Evolutionary conservation across 495 filamentous ascomycete species (phyloP).

Genomic region (Zalerion maritima): DNA sequence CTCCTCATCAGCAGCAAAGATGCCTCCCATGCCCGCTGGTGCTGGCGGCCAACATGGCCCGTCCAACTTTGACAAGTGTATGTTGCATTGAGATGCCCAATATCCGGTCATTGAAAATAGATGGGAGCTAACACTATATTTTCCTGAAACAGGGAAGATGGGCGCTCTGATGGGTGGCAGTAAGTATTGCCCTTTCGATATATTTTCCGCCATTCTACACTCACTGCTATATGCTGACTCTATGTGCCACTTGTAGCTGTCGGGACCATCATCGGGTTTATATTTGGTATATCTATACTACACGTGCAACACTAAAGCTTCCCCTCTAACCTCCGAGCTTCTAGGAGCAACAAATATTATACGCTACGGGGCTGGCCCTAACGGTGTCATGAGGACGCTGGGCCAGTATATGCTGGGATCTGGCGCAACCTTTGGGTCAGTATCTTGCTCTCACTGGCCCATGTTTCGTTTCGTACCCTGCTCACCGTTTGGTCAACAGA

Average conservation of each 20-base stretch:
- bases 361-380: constrained; percentile 80
- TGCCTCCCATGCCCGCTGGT: constrained; percentile 31
- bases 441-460: constrained; percentile 3
- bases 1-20: no score
- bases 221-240: constrained; percentile 8
- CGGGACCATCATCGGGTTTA: constrained; percentile 91
- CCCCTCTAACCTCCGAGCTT: constrained; percentile 11
- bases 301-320: neutral
- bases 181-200: constrained; percentile 33
- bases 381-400: constrained; percentile 81
- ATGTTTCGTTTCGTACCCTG: neutral
- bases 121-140: constrained; percentile 14
- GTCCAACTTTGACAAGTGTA: constrained; percentile 88
- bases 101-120: neutral
- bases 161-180: constrained; percentile 95
- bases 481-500: constrained; percentile 30
- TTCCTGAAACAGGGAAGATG: constrained; percentile 64
- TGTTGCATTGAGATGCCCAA: no score
- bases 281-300: constrained; percentile 53
- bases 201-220: constrained; percentile 1
- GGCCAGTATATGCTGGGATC: constrained; percentile 98
- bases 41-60: constrained; percentile 40
- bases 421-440: constrained; percentile 89
- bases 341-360: constrained; percentile 85
- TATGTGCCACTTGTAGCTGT: constrained; percentile 69